phyloP scores from a whole-genome alignment of 2,329 filamentous ascomycete species.

The Samsoniella hepiali region DNA sequence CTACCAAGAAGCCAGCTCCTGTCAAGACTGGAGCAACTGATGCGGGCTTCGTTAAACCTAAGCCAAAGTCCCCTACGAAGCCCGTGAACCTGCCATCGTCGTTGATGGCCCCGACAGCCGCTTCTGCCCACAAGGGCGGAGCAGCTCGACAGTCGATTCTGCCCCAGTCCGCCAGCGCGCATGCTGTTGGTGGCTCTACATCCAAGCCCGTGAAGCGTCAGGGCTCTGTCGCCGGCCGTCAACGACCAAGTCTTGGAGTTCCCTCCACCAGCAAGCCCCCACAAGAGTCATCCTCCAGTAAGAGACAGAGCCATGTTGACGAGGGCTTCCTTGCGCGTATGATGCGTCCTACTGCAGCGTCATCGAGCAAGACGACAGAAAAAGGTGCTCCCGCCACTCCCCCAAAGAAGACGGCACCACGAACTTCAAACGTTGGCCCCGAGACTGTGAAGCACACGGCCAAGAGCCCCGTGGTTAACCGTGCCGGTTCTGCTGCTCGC shows the following conservation, averaged over 20 bases:
- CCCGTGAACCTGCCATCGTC: slow-evolving; percentile 64
- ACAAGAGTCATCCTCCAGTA: slow-evolving; percentile 40
- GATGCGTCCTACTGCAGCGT: slow-evolving; percentile 73
- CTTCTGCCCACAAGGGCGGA: slow-evolving; percentile 61
- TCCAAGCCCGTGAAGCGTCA: slow-evolving; percentile 42
- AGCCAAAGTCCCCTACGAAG: slow-evolving; percentile 65
- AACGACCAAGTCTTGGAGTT: slow-evolving; percentile 53
- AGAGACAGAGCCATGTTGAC: slow-evolving; percentile 56
- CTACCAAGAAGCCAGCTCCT: slow-evolving; percentile 43
- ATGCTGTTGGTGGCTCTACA: slow-evolving; percentile 37
- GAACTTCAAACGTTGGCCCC: background rate
- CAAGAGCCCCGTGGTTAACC: slow-evolving; percentile 24
- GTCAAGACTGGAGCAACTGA: slow-evolving; percentile 38
- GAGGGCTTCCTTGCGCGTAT: slow-evolving; percentile 75
- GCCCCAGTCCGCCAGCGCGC: slow-evolving; percentile 29
- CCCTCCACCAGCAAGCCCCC: slow-evolving; percentile 53
- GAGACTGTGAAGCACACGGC: slow-evolving; percentile 19
- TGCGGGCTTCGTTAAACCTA: slow-evolving; percentile 53
- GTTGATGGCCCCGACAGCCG: slow-evolving; percentile 65
- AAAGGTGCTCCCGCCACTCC: slow-evolving; percentile 51
- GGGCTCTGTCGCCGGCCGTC: slow-evolving; percentile 42
- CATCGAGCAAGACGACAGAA: slow-evolving; percentile 64
- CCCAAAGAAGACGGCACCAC: slow-evolving; percentile 38
- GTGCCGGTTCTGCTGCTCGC: slow-evolving; percentile 13
- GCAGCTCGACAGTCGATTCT: slow-evolving; percentile 32